These are phyloP conservation scores for Fusarium decemcellulare DNA, from an alignment of 2,329 filamentous ascomycete genomes.

Conservation along the genomic window DNA sequence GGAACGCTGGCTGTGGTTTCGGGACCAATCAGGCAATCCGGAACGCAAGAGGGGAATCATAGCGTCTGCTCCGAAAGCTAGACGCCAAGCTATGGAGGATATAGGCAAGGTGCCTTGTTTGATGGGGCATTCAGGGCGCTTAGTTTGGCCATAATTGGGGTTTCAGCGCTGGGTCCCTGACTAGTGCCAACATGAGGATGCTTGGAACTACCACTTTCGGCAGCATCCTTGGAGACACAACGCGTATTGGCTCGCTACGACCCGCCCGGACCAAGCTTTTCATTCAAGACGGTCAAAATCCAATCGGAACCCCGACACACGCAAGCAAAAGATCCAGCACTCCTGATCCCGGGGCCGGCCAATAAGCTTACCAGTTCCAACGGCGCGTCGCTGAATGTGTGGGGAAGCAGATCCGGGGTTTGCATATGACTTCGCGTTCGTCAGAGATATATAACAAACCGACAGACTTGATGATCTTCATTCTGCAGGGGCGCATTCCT, in stretches of 20 bases:
- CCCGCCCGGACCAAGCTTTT: not conserved
- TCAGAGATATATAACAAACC: not conserved
- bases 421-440: not conserved
- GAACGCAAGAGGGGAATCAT: not conserved
- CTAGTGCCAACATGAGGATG: slow-evolving; percentile 3
- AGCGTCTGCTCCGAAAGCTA: not conserved
- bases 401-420: slow-evolving; percentile 7
- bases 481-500: no score
- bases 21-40: slow-evolving; percentile 9
- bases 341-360: not conserved
- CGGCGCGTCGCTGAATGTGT: not conserved
- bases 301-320: slow-evolving; percentile 3
- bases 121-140: not conserved
- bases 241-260: not conserved
- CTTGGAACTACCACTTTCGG: slow-evolving; percentile 2
- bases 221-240: not conserved
- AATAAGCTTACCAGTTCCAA: not conserved
- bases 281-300: not conserved
- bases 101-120: not conserved
- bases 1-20: not conserved
- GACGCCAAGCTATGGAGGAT: not conserved
- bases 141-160: not conserved
- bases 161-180: not conserved
- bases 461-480: not conserved
- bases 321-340: not conserved